These are phyloP conservation scores for Ophiostoma angusticollis DNA, from an alignment of 2,329 filamentous ascomycete genomes.

Conservation along the genomic window DNA sequence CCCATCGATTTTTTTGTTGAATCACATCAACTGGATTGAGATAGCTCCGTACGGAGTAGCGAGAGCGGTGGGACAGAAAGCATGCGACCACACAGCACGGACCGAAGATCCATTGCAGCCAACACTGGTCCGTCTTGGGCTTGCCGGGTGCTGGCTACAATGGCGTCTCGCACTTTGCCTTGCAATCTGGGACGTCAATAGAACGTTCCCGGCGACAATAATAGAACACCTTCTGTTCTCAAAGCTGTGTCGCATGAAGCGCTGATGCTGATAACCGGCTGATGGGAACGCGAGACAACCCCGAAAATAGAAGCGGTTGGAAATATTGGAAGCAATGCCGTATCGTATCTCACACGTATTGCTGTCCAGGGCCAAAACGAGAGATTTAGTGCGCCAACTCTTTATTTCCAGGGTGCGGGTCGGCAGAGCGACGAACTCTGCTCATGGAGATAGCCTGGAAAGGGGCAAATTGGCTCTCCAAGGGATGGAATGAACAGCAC, in stretches of 20 bases:
- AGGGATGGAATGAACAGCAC: no score
- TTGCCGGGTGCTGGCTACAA: no score
- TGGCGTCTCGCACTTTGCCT: background rate
- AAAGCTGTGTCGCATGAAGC: slow-evolving; percentile 4
- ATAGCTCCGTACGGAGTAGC: background rate
- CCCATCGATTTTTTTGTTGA: slow-evolving; percentile 11
- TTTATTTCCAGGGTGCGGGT: no score
- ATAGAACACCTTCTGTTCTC: background rate
- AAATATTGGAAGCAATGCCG: background rate
- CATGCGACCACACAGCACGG: slow-evolving; percentile 1
- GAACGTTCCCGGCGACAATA: background rate
- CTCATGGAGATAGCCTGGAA: no score
- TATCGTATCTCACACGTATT: no score
- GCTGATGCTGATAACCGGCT: background rate
- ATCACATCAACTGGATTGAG: no score
- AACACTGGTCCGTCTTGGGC: slow-evolving; percentile 1
- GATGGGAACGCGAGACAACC: background rate
- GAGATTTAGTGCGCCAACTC: no score
- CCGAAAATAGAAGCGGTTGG: slow-evolving; percentile 6
- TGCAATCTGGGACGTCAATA: background rate
- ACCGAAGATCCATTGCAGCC: slow-evolving; percentile 3
- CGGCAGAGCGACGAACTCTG: no score
- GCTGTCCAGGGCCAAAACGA: no score
- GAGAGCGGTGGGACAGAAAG: background rate
- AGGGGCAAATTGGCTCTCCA: no score